A percentile compares a stretch with the other conserved stretches of the same genome.
Evolutionary conservation across 306 rosid genomes (phyloP).

Genomic region (Ammopiptanthus mongolicus): DNA sequence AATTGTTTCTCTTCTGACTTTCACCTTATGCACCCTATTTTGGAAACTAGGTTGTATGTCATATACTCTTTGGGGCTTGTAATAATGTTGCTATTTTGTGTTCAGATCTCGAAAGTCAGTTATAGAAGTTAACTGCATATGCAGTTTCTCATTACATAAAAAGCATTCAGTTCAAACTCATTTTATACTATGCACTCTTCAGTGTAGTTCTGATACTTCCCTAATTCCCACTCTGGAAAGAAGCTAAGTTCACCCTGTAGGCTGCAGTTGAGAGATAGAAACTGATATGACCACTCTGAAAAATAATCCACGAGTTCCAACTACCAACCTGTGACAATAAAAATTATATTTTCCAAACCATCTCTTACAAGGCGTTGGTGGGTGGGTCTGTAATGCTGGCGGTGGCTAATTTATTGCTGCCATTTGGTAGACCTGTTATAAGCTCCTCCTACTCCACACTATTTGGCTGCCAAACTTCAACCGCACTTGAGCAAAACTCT

Average conservation of each 20-base stretch:
- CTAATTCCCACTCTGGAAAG: neutral
- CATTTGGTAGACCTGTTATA: neutral
- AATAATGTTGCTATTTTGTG: neutral
- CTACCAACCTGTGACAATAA: too few relatives aligned
- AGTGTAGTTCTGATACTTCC: neutral
- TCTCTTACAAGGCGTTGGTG: constrained; percentile 23
- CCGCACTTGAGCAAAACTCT: constrained; percentile 25
- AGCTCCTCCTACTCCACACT: neutral
- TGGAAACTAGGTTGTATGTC: neutral
- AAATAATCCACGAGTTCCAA: too few relatives aligned
- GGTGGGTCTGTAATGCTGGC: constrained; percentile 25
- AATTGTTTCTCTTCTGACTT: neutral
- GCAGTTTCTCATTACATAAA: neutral
- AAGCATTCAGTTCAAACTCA: neutral
- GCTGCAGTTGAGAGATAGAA: too few relatives aligned
- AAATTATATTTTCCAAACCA: neutral
- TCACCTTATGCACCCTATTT: neutral
- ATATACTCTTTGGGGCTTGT: neutral
- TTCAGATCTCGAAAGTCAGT: neutral
- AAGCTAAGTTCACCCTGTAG: neutral
- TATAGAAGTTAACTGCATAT: neutral
- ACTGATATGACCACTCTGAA: neutral
- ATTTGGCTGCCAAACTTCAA: constrained; percentile 49
- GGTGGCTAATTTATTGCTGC: neutral
- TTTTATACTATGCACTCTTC: neutral